Conservation (phyloP, 2,329 filamentous ascomycete species). For the Periconia sp. region DNA sequence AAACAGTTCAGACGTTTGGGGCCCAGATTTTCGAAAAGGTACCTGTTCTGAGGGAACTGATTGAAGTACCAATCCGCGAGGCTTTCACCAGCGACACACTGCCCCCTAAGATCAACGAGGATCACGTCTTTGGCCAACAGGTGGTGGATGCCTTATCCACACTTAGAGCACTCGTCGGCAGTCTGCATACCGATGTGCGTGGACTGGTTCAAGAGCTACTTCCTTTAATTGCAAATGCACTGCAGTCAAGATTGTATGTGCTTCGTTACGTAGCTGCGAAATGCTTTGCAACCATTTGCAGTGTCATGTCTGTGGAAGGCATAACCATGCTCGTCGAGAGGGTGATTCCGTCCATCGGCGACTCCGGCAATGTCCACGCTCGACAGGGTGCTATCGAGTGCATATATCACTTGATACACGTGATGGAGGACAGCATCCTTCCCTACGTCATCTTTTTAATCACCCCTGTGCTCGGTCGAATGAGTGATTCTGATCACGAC, state of each 20-base stretch:
- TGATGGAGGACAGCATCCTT: slow-evolving; percentile 95
- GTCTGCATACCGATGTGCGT: slow-evolving; percentile 73
- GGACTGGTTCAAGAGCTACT: slow-evolving; percentile 80
- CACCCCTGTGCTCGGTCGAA: slow-evolving; percentile 91
- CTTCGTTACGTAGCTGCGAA: slow-evolving; percentile 97
- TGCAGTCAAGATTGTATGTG: slow-evolving; percentile 86
- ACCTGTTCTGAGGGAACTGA: slow-evolving; percentile 76
- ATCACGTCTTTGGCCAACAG: slow-evolving; percentile 80
- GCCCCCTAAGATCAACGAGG: slow-evolving; percentile 73
- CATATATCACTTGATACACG: slow-evolving; percentile 94
- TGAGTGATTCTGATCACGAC: slow-evolving; percentile 98
- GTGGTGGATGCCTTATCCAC: slow-evolving; percentile 93
- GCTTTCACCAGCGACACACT: slow-evolving; percentile 71
- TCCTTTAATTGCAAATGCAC: slow-evolving; percentile 81
- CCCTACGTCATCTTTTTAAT: slow-evolving; percentile 99
- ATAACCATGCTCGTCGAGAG: slow-evolving; percentile 96
- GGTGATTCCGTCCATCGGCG: slow-evolving; percentile 88
- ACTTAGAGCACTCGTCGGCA: slow-evolving; percentile 90
- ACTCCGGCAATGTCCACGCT: slow-evolving; percentile 82
- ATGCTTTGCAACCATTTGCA: slow-evolving; percentile 95
- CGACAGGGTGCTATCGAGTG: slow-evolving; percentile 93
- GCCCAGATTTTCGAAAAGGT: slow-evolving; percentile 76
- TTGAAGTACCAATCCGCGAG: slow-evolving; percentile 75
- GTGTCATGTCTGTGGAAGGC: slow-evolving; percentile 88
- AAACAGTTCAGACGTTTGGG: slow-evolving; percentile 79